phyloP scores from a whole-genome alignment of 176 grass and related monocot species.

The Carex littledalei region DNA sequence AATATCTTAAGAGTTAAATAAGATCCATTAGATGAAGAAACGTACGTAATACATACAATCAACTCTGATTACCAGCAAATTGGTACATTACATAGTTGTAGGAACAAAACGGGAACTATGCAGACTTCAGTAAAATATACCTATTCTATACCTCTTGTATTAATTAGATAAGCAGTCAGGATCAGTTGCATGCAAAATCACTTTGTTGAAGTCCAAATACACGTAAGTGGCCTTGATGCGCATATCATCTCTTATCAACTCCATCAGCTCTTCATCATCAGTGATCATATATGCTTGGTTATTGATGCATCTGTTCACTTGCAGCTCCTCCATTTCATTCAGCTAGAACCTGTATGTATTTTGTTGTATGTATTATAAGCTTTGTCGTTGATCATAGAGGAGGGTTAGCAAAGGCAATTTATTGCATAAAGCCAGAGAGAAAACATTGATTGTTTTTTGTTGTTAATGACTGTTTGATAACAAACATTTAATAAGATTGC shows the following conservation, averaged over 20 bases:
- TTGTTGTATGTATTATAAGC: neutral
- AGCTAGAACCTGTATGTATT: neutral
- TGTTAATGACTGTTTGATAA: neutral
- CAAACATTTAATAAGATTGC: neutral
- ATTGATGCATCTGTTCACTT: constrained; percentile 12
- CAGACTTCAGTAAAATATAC: no score
- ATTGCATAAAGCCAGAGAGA: neutral
- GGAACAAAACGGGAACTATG: no score
- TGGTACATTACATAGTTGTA: no score
- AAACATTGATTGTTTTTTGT: neutral
- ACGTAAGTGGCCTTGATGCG: neutral
- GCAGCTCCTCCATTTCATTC: neutral
- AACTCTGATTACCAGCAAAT: no score
- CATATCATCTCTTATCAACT: neutral
- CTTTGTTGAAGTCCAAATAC: constrained; percentile 3
- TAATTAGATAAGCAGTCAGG: no score
- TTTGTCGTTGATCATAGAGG: neutral
- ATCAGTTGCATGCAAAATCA: constrained; percentile 8
- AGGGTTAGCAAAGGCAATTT: neutral
- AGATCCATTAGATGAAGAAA: no score
- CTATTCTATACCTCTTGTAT: no score
- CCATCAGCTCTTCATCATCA: neutral
- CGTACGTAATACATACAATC: no score
- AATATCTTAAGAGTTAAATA: no score
- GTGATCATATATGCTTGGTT: neutral